Conservation (phyloP, 2,329 filamentous ascomycete genomes). For the Colletotrichum salicis region DNA sequence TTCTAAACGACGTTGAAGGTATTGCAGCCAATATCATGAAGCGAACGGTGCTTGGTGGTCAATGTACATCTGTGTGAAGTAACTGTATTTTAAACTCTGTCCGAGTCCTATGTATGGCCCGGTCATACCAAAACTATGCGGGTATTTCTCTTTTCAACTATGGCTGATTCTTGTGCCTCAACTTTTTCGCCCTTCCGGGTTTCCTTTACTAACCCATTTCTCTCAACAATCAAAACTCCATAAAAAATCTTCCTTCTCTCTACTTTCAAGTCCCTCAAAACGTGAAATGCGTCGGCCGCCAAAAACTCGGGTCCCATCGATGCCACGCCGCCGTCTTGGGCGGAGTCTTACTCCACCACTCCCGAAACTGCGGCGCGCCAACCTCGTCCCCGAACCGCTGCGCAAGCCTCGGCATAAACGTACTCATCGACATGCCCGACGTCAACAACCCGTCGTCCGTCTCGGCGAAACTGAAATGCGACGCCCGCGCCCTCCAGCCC, state of each 20-base stretch:
- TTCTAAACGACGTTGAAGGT: neutral
- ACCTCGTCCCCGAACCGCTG: constrained; percentile 29
- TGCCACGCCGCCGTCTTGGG: constrained; percentile 30
- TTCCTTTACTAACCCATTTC: neutral
- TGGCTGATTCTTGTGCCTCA: neutral
- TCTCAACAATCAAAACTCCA: neutral
- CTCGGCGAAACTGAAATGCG: constrained; percentile 40
- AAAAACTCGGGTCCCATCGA: constrained; percentile 30
- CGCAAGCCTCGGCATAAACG: constrained; percentile 32
- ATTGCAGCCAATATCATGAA: neutral
- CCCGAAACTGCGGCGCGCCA: constrained; percentile 18
- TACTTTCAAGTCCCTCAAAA: neutral
- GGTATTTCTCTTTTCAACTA: neutral
- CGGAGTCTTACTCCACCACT: constrained; percentile 16
- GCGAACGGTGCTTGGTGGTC: neutral
- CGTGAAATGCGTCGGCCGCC: constrained; percentile 32
- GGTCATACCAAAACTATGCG: neutral
- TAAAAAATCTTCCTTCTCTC: neutral
- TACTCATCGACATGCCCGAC: constrained; percentile 32
- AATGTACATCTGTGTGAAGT: neutral
- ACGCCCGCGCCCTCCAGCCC: constrained; percentile 22
- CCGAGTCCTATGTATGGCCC: neutral
- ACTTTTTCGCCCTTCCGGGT: neutral
- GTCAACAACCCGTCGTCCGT: constrained; percentile 41
- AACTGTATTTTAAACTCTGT: neutral